These are phyloP conservation scores for Diaporthe citriasiana DNA, from an alignment of 2,329 filamentous ascomycete species.

Conservation along the genomic window DNA sequence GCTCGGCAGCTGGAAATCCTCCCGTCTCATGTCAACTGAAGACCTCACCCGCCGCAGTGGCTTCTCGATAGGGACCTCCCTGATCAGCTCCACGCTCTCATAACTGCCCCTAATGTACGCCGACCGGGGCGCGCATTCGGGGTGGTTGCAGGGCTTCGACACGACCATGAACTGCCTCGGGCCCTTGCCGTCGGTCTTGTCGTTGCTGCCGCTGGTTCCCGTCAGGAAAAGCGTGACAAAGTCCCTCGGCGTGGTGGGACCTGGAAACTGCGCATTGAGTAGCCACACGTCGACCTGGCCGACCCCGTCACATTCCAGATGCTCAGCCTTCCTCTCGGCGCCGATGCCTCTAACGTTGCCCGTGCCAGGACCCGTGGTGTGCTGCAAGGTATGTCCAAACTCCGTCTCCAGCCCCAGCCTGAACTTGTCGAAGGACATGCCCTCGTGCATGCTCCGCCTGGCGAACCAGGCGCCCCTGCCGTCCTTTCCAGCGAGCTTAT, in stretches of 20 bases:
- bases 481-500: constrained; percentile 84
- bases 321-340: constrained; percentile 81
- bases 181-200: constrained; percentile 56
- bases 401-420: constrained; percentile 82
- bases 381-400: constrained; percentile 78
- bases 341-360: constrained; percentile 88
- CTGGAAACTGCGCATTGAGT: constrained; percentile 90
- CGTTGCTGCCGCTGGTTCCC: constrained; percentile 43
- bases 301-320: constrained; percentile 67
- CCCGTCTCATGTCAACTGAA: constrained; percentile 58
- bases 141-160: constrained; percentile 86
- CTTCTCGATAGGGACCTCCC: constrained; percentile 78
- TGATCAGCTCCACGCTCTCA: constrained; percentile 91
- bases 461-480: constrained; percentile 92
- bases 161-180: constrained; percentile 87
- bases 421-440: constrained; percentile 82
- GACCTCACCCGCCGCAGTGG: constrained; percentile 59
- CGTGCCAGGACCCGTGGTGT: constrained; percentile 72
- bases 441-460: constrained; percentile 84
- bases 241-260: constrained; percentile 88
- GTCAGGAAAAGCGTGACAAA: constrained; percentile 86
- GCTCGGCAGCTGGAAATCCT: constrained; percentile 49
- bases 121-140: constrained; percentile 75
- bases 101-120: constrained; percentile 89
- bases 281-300: constrained; percentile 83